Base-by-base conservation (phyloP, 2,329 filamentous ascomycete genomes). In the Paecilomyces formosus region DNA sequence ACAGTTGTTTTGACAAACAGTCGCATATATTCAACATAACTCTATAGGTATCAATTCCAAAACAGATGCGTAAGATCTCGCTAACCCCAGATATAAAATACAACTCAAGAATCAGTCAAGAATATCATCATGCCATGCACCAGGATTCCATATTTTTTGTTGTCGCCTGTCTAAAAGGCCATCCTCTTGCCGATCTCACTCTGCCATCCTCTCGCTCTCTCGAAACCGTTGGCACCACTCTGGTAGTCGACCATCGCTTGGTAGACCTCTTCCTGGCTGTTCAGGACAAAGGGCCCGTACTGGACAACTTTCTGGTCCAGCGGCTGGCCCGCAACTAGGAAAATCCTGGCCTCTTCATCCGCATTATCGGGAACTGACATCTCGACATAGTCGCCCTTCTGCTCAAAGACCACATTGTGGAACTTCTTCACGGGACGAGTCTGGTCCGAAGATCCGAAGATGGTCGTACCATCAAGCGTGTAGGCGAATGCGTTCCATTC, bases 401-500 rank as follows among this genome's bases (percentile, higher is more conserved):
- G 83, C 67, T 91, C 87, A 69, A 97, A 96, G 5, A 97, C 90
- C 24, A 94, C 89, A 71, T 94, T 97, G 76, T 97, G 87, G 72
- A 86, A 97, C 69, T 89, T 83, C 58, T 71, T 65, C 30, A 72
- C 65, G 3, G 61, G 2, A 57, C 65, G 58, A 50, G 65, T 67
- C 18, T 67, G 64, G 62, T 71, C 68, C 51, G 57, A 79, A 74
- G 79, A 63, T 81, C 86, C 72, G 88, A 89, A 66, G 78, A 72
- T 78, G 1, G 85, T 86, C 7, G 82, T 84, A 22, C 93, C 93
- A 60, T 86, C 81, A n/a, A 97, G 80, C 3, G 85, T 88, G 73
- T 97, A 97, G 15, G 88, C 87, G 69, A 97, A 97, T 1, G 90
- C 86, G 72, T 95, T 97, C 90, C 92, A 97, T 28, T 86, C 88